Base-by-base conservation (phyloP, 2,329 filamentous ascomycete genomes). In the Xylaria sp. region DNA sequence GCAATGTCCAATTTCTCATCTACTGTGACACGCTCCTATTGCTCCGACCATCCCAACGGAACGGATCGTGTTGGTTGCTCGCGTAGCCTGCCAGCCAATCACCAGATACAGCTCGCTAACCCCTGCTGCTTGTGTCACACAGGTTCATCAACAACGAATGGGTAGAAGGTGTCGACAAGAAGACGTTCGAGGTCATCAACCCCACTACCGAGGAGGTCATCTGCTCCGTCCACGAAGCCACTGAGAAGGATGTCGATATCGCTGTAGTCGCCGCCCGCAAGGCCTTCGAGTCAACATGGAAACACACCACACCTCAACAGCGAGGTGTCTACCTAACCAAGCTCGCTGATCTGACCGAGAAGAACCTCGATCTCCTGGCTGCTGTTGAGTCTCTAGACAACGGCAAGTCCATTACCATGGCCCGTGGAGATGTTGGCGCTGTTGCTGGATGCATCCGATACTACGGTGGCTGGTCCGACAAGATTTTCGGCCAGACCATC, bases 81-180 rank as follows among this genome's bases (percentile, higher is more conserved):
- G 13, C 27, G 16, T 16, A 44, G 18, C 27, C 51, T 18, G 13
- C 29, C 54, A n/a, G 6, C 48, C 27, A 25, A 29, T 44, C 29
- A 13, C 35, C 18, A 16, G 40, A 18, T 51, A 57, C 50, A 18
- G 18, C 25, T 25, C 18, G 35, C 53, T 80, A 69, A 53, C 37
- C n/a, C 18, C 21, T 47, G 37, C 53, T 70, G 75, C 47, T 51
- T 42, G 8, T 8, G 6, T 13, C 42, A 3, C 23, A 10, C 77
- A 93, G 91, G 70, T 96, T 93, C 87, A 96, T 97, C 88, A 94
- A 96, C 88, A 94, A 95, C 82, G 92, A 98, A 83, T 98, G 91
- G 84, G 89, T 97, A 73, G 90, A 92, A 81, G 87, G 90, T 79
- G 90, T 92, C 72, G 93, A 97, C 76, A 94, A 94, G 84, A 91